Evolutionary conservation across 345 rosid genomes (phyloP).

Genomic region (Eutrema yunnanense): DNA sequence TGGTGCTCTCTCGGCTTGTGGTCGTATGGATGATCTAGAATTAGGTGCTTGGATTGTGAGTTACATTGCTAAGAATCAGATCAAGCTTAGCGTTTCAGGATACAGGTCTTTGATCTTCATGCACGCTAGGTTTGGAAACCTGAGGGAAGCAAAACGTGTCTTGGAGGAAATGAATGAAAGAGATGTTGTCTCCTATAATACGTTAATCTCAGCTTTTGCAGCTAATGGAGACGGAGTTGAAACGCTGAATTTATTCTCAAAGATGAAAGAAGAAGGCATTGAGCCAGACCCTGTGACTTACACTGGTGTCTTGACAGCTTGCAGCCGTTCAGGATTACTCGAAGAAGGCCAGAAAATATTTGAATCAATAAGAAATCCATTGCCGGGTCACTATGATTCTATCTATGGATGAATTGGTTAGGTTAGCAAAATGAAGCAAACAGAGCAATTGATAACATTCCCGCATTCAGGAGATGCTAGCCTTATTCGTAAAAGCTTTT

Average conservation of each 20-base stretch:
- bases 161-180: constrained; percentile 29
- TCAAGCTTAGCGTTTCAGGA: constrained; percentile 36
- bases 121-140: constrained; percentile 36
- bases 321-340: constrained; percentile 43
- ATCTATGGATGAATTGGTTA: constrained; percentile 30
- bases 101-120: constrained; percentile 39
- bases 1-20: constrained; percentile 43
- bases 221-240: constrained; percentile 36
- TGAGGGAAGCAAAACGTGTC: constrained; percentile 30
- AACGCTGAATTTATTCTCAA: constrained; percentile 19
- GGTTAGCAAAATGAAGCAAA: background rate
- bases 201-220: constrained; percentile 41
- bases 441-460: no score
- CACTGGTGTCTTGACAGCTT: constrained; percentile 36
- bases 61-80: constrained; percentile 22
- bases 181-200: constrained; percentile 35
- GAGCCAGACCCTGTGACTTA: constrained; percentile 38
- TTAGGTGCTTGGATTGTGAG: constrained; percentile 32
- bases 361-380: constrained; percentile 16
- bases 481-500: no score
- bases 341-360: constrained; percentile 31
- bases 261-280: constrained; percentile 31
- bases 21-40: constrained; percentile 38
- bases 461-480: no score
- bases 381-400: constrained; percentile 28